phyloP scores from a whole-genome alignment of 164 flowering plant genomes.

The Umbellularia californica region DNA sequence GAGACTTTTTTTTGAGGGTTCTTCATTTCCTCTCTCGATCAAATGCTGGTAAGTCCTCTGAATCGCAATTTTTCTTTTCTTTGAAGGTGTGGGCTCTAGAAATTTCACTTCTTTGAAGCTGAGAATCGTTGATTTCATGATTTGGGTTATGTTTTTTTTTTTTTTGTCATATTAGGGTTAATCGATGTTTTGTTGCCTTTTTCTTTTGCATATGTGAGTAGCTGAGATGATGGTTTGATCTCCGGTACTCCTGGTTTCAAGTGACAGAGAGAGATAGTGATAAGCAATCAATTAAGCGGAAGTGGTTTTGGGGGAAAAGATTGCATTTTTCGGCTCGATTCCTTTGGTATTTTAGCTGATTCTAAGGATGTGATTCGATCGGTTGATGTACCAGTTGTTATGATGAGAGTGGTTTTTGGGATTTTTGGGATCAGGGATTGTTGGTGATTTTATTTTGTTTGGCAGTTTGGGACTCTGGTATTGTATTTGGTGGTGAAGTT shows the following conservation, averaged over 20 bases:
- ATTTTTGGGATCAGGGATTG: conserved; percentile 22
- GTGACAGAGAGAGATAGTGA: too few relatives aligned
- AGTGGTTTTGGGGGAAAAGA: background rate
- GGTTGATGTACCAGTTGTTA: background rate
- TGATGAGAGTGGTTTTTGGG: conserved; percentile 11
- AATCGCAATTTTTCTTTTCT: background rate
- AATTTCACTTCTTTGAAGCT: background rate
- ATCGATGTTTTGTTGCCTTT: conserved; percentile 1
- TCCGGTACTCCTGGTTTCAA: too few relatives aligned
- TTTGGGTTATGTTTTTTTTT: background rate
- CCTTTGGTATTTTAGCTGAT: conserved; percentile 8
- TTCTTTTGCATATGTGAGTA: background rate
- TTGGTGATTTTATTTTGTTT: conserved; percentile 2
- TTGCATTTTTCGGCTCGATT: background rate
- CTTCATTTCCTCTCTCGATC: background rate
- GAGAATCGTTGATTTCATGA: background rate
- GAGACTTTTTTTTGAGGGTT: conserved; percentile 10
- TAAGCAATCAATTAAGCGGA: background rate
- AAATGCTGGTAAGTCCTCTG: background rate
- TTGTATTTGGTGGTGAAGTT: background rate
- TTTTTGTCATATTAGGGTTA: background rate
- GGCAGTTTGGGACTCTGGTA: conserved; percentile 1
- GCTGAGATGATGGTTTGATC: background rate
- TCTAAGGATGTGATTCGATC: background rate
- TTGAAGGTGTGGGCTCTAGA: background rate